Evolutionary conservation across 108 stramenopile genomes (phyloP).

Genomic region (Schizochytrium sp.): DNA sequence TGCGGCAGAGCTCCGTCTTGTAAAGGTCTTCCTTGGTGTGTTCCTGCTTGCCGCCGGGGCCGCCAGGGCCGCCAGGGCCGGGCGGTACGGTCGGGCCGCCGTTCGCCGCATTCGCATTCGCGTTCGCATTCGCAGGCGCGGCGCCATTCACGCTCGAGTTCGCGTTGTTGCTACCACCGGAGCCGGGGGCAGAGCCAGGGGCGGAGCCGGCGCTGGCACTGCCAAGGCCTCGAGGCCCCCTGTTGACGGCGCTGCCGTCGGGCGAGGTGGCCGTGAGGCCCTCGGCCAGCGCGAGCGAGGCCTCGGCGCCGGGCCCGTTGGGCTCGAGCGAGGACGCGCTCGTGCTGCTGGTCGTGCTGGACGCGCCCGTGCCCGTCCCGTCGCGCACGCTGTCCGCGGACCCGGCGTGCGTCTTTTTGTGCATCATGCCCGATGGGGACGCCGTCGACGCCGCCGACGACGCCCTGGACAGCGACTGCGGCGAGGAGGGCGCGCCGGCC

Average conservation of each 20-base stretch:
- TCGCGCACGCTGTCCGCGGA: too few relatives aligned
- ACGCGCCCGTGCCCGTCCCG: too few relatives aligned
- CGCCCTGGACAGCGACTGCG: too few relatives aligned
- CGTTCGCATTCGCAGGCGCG: background rate
- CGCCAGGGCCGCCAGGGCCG: background rate
- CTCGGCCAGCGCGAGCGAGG: background rate
- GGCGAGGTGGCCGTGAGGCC: background rate
- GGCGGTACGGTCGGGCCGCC: background rate
- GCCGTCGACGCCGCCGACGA: too few relatives aligned
- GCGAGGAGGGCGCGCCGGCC: too few relatives aligned
- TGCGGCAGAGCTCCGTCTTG: constrained; percentile 6
- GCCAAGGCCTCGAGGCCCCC: background rate
- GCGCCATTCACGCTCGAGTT: background rate
- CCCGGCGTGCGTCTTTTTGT: too few relatives aligned
- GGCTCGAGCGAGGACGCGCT: background rate
- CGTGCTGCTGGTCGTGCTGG: too few relatives aligned
- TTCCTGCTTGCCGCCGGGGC: background rate
- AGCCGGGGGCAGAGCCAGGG: background rate
- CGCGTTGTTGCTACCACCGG: background rate
- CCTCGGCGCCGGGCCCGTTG: background rate
- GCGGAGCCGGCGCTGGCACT: background rate
- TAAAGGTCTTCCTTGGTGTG: constrained; percentile 3
- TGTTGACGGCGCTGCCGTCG: background rate
- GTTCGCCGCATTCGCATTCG: background rate
- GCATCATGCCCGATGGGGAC: too few relatives aligned